Evolutionary conservation across 257 asterid species (phyloP).

Genomic region (Coffea eugenioides): DNA sequence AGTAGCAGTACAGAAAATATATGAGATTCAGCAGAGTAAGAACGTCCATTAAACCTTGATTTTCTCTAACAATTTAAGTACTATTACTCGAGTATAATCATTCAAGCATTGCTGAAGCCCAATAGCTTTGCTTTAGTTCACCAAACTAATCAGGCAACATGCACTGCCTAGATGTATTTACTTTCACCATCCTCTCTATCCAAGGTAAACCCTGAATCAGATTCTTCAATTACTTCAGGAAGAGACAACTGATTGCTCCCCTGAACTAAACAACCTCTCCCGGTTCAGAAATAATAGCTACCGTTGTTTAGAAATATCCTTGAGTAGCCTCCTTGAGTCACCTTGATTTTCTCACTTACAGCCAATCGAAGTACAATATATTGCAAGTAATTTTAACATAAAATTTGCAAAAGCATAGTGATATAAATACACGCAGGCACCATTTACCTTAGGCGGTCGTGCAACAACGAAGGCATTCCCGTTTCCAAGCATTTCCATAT

Average conservation of each 20-base stretch:
- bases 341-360: not conserved
- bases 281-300: not conserved
- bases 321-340: not conserved
- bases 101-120: not conserved
- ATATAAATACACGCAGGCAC: not conserved
- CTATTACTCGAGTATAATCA: not conserved
- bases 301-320: not conserved
- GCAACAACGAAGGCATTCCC: conserved; percentile 89
- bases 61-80: not conserved
- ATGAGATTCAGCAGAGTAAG: not conserved
- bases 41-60: not conserved
- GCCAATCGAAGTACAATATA: not conserved
- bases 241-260: not conserved
- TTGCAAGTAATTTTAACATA: not conserved
- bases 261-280: not conserved
- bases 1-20: not conserved
- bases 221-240: not conserved
- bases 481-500: conserved; percentile 77
- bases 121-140: not conserved
- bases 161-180: not conserved
- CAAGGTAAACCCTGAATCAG: not conserved
- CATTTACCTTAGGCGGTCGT: conserved; percentile 82
- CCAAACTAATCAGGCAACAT: not conserved
- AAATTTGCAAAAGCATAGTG: not conserved
- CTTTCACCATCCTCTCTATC: not conserved